Evolutionary conservation across 305 asterid species (phyloP).

Genomic region (Ruellia speciosa): DNA sequence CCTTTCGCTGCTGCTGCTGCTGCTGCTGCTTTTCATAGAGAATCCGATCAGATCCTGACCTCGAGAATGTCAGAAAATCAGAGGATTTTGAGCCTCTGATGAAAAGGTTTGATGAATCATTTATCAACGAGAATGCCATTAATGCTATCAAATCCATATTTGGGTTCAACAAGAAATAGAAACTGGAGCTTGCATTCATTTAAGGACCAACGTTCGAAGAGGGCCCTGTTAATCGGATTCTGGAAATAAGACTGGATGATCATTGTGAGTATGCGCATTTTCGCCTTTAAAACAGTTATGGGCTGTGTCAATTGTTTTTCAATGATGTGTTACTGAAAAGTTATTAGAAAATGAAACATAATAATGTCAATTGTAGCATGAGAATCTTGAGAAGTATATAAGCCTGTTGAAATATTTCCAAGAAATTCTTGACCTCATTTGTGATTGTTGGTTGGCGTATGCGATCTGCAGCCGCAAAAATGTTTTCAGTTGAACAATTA

Average conservation of each 20-base stretch:
- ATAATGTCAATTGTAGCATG: background rate
- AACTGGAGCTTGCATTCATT: background rate
- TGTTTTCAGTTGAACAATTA: too few relatives aligned
- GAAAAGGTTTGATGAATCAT: constrained; percentile 80
- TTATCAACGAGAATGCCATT: constrained; percentile 87
- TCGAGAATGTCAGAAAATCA: constrained; percentile 57
- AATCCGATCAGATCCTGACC: constrained; percentile 85
- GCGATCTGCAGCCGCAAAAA: too few relatives aligned
- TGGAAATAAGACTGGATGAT: background rate
- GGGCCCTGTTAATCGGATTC: background rate
- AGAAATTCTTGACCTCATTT: too few relatives aligned
- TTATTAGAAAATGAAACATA: too few relatives aligned
- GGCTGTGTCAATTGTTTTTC: background rate
- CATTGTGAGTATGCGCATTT: background rate
- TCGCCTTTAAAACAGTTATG: background rate
- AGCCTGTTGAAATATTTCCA: too few relatives aligned
- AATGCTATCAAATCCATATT: constrained; percentile 83
- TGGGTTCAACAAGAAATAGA: constrained; percentile 71
- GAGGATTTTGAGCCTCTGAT: constrained; percentile 65
- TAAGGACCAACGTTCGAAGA: background rate
- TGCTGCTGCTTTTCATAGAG: constrained; percentile 42
- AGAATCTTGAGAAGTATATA: too few relatives aligned
- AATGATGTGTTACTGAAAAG: background rate
- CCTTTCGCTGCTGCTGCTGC: background rate
- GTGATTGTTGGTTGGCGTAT: too few relatives aligned